phyloP scores from a whole-genome alignment of 2,329 filamentous ascomycete species.

The Ceratocystis albifundus region DNA sequence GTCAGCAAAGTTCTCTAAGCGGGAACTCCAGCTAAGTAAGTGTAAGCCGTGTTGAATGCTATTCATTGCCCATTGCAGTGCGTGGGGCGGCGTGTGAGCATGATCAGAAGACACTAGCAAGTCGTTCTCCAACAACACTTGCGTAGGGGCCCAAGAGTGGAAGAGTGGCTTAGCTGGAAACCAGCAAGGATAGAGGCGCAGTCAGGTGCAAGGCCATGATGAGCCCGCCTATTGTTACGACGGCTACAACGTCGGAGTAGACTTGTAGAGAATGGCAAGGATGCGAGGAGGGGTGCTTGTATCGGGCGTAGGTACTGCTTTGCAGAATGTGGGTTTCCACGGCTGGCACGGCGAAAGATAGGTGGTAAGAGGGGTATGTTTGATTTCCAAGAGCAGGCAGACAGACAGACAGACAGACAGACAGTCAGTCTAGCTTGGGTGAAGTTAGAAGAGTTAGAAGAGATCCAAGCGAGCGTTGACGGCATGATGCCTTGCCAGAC shows the following conservation, averaged over 20 bases:
- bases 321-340: conserved; percentile 10
- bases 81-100: conserved; percentile 58
- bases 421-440: neutral
- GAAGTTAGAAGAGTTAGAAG: neutral
- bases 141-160: conserved; percentile 18
- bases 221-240: conserved; percentile 9
- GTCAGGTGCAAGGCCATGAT: conserved; percentile 11
- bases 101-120: conserved; percentile 51
- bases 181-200: conserved; percentile 1
- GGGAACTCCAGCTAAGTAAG: conserved; percentile 52
- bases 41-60: conserved; percentile 41
- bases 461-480: neutral
- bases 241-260: conserved; percentile 5
- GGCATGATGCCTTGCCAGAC: neutral
- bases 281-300: neutral
- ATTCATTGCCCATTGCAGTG: conserved; percentile 44
- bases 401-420: no score
- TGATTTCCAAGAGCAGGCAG: neutral
- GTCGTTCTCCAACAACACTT: conserved; percentile 33
- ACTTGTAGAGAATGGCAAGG: neutral
- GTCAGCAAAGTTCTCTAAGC: conserved; percentile 48
- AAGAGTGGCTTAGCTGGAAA: no score
- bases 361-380: no score
- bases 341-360: no score
- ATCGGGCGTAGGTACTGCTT: conserved; percentile 18